phyloP scores from a whole-genome alignment of 495 filamentous ascomycete genomes.

The Alectoria sarmentosa region DNA sequence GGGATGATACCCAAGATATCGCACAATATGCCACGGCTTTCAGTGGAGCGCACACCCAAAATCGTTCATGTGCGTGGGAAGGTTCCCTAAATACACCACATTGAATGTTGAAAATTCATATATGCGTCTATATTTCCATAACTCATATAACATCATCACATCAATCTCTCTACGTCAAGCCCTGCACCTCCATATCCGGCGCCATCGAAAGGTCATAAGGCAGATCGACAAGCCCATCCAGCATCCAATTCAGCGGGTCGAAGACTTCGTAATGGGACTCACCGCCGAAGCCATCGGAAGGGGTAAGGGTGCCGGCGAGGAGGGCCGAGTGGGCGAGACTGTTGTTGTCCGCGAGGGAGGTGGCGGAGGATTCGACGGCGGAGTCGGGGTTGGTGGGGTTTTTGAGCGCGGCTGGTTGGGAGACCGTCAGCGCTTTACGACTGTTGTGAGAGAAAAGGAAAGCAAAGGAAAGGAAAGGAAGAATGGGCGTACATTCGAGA shows the following conservation, averaged over 20 bases:
- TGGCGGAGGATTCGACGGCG: constrained; percentile 62
- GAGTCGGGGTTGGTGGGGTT: constrained; percentile 84
- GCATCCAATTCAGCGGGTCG: constrained; percentile 84
- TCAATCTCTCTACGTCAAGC: constrained; percentile 7
- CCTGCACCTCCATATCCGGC: constrained; percentile 21
- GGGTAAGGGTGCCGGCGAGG: constrained; percentile 10
- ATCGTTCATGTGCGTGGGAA: neutral
- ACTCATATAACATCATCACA: constrained; percentile 8
- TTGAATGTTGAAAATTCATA: neutral
- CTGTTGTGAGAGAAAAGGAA: constrained; percentile 10
- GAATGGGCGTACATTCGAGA: constrained; percentile 58
- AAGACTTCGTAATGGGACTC: constrained; percentile 73
- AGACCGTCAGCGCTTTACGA: constrained; percentile 11
- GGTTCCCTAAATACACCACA: neutral
- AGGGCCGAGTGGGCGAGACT: constrained; percentile 41
- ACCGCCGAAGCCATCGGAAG: constrained; percentile 49
- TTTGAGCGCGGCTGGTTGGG: constrained; percentile 64
- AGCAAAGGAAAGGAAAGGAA: constrained; percentile 19
- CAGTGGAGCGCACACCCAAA: neutral
- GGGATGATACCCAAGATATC: neutral
- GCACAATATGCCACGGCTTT: neutral
- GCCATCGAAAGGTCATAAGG: constrained; percentile 42
- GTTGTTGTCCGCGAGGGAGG: constrained; percentile 43
- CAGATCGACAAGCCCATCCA: constrained; percentile 77
- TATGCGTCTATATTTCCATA: neutral